phyloP scores from a whole-genome alignment of 352 stramenopile species.

The Phytophthora macrochlamydospora region DNA sequence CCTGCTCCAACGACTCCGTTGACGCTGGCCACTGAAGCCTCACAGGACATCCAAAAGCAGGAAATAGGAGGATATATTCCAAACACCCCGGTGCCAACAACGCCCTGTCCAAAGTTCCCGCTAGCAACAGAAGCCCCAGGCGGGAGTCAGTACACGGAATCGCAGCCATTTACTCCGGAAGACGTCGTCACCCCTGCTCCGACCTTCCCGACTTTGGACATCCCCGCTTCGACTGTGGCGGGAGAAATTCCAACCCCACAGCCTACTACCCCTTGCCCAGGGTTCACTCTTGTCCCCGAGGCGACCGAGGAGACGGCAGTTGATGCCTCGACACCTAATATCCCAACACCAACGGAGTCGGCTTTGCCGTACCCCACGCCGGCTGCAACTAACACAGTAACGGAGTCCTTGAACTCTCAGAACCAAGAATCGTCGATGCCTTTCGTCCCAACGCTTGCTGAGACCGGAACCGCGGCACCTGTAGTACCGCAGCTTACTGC shows the following conservation, averaged over 20 bases:
- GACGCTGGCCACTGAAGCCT: not conserved
- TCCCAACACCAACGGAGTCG: slow-evolving; percentile 9
- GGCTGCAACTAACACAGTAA: not conserved
- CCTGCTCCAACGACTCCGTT: not conserved
- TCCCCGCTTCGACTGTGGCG: too few relatives aligned
- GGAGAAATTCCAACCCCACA: not conserved
- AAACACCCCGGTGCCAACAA: slow-evolving; percentile 1
- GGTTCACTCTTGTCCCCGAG: not conserved
- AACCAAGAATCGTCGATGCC: slow-evolving; percentile 10
- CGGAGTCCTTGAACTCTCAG: slow-evolving; percentile 13
- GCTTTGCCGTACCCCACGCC: slow-evolving; percentile 1
- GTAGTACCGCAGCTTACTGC: slow-evolving; percentile 16
- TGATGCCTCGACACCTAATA: not conserved
- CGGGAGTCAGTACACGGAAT: not conserved
- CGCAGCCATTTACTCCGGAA: not conserved
- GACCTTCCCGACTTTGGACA: not conserved
- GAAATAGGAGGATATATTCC: not conserved
- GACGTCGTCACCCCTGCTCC: not conserved
- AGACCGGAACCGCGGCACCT: slow-evolving; percentile 16
- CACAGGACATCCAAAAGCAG: not conserved
- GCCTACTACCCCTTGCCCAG: slow-evolving; percentile 3
- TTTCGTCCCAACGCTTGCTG: slow-evolving; percentile 6
- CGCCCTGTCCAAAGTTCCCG: slow-evolving; percentile 8
- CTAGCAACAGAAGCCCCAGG: not conserved
- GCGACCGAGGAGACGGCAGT: not conserved